Conservation (phyloP, 441 rosid genomes). For the Eutrema salsugineum region DNA sequence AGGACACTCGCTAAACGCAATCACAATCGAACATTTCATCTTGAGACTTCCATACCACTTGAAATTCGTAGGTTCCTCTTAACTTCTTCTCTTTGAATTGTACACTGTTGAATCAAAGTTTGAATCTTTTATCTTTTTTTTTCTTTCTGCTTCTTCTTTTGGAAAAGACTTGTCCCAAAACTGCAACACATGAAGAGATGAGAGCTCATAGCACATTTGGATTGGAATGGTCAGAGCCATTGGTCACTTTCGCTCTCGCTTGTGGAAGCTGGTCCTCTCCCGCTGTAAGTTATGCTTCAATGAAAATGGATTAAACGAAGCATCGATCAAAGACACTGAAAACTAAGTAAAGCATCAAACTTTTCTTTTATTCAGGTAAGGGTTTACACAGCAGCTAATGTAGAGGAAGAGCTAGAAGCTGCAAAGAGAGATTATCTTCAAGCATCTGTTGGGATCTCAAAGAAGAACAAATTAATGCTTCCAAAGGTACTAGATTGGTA, state of each 20-base stretch:
- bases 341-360: not conserved
- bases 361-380: constrained; percentile 43
- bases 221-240: constrained; percentile 74
- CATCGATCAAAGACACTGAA: too few relatives aligned
- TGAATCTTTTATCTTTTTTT: not conserved
- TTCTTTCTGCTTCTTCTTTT: constrained; percentile 1
- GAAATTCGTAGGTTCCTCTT: constrained; percentile 55
- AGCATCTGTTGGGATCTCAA: constrained; percentile 70
- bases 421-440: constrained; percentile 81
- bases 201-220: constrained; percentile 58
- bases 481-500: constrained; percentile 86
- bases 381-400: constrained; percentile 60
- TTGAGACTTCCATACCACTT: constrained; percentile 82
- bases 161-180: constrained; percentile 58
- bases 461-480: constrained; percentile 49
- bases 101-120: not conserved
- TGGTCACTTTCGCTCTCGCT: constrained; percentile 74
- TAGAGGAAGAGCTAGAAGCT: constrained; percentile 69
- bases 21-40: constrained; percentile 82
- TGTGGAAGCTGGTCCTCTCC: constrained; percentile 96
- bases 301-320: not conserved
- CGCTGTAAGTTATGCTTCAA: constrained; percentile 47
- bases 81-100: not conserved
- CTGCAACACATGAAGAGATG: constrained; percentile 62
- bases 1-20: constrained; percentile 65